phyloP scores from a whole-genome alignment of 192 early-diverging fungal genomes.

The Chytriomyces confervae region DNA sequence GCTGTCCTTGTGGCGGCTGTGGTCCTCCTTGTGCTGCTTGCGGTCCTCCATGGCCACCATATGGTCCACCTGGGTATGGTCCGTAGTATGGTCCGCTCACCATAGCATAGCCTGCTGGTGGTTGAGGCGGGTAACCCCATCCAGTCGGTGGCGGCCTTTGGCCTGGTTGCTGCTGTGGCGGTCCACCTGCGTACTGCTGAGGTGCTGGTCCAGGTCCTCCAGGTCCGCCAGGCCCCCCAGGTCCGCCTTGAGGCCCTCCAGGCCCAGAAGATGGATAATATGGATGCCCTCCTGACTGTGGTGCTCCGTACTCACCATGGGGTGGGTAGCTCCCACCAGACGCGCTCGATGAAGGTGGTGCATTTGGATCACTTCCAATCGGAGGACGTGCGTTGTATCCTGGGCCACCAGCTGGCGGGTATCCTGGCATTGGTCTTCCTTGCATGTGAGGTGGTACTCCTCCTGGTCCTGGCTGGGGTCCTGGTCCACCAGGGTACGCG shows the following conservation, averaged over 20 bases:
- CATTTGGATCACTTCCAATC: too few relatives aligned
- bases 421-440: too few relatives aligned
- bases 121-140: not conserved
- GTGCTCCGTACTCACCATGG: too few relatives aligned
- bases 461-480: slow-evolving; percentile 6
- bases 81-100: not conserved
- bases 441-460: not conserved
- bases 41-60: too few relatives aligned
- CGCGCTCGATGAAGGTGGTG: too few relatives aligned
- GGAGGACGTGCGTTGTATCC: too few relatives aligned
- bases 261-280: not conserved
- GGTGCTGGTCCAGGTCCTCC: slow-evolving; percentile 2
- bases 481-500: not conserved
- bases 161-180: not conserved
- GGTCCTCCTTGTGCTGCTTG: too few relatives aligned
- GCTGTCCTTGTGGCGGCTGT: not conserved
- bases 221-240: slow-evolving; percentile 17
- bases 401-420: too few relatives aligned
- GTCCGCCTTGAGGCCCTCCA: not conserved
- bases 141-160: not conserved
- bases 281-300: not conserved
- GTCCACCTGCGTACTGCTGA: slow-evolving; percentile 15
- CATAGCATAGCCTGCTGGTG: not conserved
- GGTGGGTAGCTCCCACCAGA: too few relatives aligned
- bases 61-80: not conserved